Conservation (phyloP, 306 rosid genomes). For the Cucurbita moschata region DNA sequence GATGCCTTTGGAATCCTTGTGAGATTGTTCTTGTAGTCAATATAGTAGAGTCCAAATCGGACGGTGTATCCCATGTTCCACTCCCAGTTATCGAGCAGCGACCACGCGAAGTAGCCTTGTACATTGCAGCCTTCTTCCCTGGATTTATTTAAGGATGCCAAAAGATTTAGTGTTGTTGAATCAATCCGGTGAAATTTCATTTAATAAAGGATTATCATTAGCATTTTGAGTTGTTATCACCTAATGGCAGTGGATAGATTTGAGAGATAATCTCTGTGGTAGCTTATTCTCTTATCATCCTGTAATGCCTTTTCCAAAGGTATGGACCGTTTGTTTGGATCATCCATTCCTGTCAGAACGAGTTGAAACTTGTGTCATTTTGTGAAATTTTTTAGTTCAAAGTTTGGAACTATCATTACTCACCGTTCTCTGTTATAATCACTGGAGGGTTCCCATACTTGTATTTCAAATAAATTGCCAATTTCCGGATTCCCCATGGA, state of each 20-base stretch:
- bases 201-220: background rate
- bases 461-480: conserved; percentile 44
- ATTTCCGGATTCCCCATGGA: conserved; percentile 82
- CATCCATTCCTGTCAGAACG: conserved; percentile 65
- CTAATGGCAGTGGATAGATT: conserved; percentile 81
- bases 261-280: conserved; percentile 74
- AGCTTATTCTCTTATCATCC: conserved; percentile 69
- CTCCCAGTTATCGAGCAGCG: conserved; percentile 93
- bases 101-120: conserved; percentile 82
- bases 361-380: background rate
- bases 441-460: conserved; percentile 57
- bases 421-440: conserved; percentile 76
- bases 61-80: conserved; percentile 84
- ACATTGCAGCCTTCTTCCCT: conserved; percentile 73
- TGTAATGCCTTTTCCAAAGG: conserved; percentile 37
- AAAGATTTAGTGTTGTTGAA: background rate
- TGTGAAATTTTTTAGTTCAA: background rate
- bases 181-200: background rate
- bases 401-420: conserved; percentile 10
- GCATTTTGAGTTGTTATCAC: conserved; percentile 16
- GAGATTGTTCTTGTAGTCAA: conserved; percentile 71
- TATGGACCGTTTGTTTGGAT: conserved; percentile 34
- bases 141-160: background rate
- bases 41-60: conserved; percentile 82
- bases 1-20: conserved; percentile 80